Evolutionary conservation across 2,329 filamentous ascomycete genomes (phyloP), one percentile per base, ranked within the genome.

Genomic region (Microcyclosporella mali): DNA sequence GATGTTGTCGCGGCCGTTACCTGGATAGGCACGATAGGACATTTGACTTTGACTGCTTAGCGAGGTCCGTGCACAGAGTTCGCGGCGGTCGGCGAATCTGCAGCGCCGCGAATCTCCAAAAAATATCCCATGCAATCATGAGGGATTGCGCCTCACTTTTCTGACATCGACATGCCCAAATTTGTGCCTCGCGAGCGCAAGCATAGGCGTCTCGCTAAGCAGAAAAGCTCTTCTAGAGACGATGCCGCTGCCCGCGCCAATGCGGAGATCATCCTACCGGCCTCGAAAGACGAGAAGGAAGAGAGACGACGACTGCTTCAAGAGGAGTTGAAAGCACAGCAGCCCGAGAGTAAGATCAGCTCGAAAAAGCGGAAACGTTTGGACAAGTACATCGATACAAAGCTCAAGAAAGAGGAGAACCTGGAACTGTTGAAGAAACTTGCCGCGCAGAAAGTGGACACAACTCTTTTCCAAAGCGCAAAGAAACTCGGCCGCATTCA

Each of bases 341-440:
- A 78, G 50, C 66, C 75, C 3, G 68, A 77, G 44, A 25, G 21
- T 25, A 64, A 72, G 3, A 72, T 82, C 45, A 78, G 74, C 2
- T 66, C 70, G 15, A 84, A 84, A 64, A 84, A 84, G 65, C 72
- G 78, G 54, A 84, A 84, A 67, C 70, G 81, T 41, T 58, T 84
- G 49, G 79, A 84, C 53, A 83, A 84, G 59, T 84, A 84, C 52
- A 80, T 84, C 63, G 89, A 97, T 58, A 92, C 78, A 45, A 98
- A 98, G 73, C 72, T 98, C 34, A 85, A 82, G 65, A 95, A 94
- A 65, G 92, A 98, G 61, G 90, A 97, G 65, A 94, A 87, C 58
- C 74, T 86, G 19, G 84, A 81, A 43, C 71, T 98, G 21, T 74
- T 97, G 56, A 85, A 85, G 60, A 89, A 92, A 62, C 74, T 98